Percentiles rank a stretch among this genome's conserved stretches.
These are phyloP conservation scores for Agroathelia rolfsii DNA, from an alignment of 1,284 basidiomycete species.

Conservation along the genomic window DNA sequence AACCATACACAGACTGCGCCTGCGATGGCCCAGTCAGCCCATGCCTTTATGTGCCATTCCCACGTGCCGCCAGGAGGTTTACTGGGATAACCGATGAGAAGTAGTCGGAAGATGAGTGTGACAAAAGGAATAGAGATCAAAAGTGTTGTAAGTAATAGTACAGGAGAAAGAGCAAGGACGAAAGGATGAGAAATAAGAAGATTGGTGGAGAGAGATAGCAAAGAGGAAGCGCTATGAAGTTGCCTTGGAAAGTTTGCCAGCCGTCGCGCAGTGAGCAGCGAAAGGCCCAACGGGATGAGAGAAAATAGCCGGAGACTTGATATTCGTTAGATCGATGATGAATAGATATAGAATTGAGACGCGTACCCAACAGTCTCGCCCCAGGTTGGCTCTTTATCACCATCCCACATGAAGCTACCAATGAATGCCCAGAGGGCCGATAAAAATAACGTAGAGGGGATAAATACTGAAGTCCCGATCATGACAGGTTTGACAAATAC, in stretches of 20 bases:
- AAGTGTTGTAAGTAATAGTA: constrained; percentile 65
- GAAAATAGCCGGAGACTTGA: constrained; percentile 67
- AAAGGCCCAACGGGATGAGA: constrained; percentile 61
- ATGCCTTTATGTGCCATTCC: constrained; percentile 71
- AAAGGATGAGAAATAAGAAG: constrained; percentile 75
- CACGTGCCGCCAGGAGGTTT: constrained; percentile 25
- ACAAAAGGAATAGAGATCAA: constrained; percentile 78
- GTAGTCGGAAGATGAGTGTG: constrained; percentile 72
- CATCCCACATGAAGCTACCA: constrained; percentile 83
- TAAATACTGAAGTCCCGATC: constrained; percentile 66
- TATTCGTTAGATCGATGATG: constrained; percentile 5
- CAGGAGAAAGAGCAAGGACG: constrained; percentile 71
- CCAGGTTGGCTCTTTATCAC: constrained; percentile 57
- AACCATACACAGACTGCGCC: constrained; percentile 67
- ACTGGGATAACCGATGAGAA: constrained; percentile 61
- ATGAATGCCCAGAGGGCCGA: constrained; percentile 83
- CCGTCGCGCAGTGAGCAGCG: constrained; percentile 61
- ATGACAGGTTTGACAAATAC: constrained; percentile 79
- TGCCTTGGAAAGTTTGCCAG: constrained; percentile 58
- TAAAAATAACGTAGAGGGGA: constrained; percentile 73
- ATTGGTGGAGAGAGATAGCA: constrained; percentile 73
- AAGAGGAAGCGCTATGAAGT: constrained; percentile 62
- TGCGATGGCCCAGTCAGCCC: constrained; percentile 77
- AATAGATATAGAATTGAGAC: constrained; percentile 1
- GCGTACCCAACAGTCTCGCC: constrained; percentile 76